Conservation (phyloP, 768 basidiomycete genomes). For the Megacollybia marginata region DNA sequence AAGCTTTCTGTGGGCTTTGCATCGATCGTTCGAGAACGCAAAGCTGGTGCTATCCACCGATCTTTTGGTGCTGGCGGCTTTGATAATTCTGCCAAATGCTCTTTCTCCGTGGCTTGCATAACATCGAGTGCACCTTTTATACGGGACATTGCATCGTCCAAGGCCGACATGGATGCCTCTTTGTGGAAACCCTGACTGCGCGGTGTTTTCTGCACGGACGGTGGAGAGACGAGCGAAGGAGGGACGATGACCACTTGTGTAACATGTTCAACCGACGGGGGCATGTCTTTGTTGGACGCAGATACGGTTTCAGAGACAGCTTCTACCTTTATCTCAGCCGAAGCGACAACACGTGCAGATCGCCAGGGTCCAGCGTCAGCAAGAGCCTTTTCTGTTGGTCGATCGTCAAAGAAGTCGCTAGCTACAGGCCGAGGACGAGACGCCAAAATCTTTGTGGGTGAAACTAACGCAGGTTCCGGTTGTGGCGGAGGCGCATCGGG, state of each 20-base stretch:
- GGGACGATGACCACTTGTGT: not conserved
- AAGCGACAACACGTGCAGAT: not conserved
- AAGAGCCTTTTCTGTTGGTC: conserved; percentile 10
- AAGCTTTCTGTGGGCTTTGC: conserved; percentile 36
- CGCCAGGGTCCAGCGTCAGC: conserved; percentile 39
- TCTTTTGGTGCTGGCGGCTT: conserved; percentile 27
- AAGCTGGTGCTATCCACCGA: conserved; percentile 53
- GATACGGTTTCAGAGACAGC: not conserved
- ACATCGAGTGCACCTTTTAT: conserved; percentile 74
- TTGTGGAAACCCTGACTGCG: conserved; percentile 36
- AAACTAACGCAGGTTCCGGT: conserved; percentile 13
- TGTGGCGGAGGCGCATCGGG: conserved; percentile 14
- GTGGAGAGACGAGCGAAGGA: conserved; percentile 10
- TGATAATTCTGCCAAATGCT: conserved; percentile 12
- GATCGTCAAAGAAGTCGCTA: conserved; percentile 68
- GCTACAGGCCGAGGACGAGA: conserved; percentile 45
- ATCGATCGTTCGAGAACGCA: conserved; percentile 31
- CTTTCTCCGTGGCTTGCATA: conserved; percentile 49
- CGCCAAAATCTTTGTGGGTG: conserved; percentile 6
- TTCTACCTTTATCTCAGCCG: not conserved
- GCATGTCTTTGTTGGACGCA: not conserved
- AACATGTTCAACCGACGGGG: not conserved
- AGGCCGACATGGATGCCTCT: conserved; percentile 58
- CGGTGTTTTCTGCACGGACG: conserved; percentile 23
- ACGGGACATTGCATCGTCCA: conserved; percentile 79